phyloP scores from a whole-genome alignment of 306 rosid species.

The Vigna radiata region DNA sequence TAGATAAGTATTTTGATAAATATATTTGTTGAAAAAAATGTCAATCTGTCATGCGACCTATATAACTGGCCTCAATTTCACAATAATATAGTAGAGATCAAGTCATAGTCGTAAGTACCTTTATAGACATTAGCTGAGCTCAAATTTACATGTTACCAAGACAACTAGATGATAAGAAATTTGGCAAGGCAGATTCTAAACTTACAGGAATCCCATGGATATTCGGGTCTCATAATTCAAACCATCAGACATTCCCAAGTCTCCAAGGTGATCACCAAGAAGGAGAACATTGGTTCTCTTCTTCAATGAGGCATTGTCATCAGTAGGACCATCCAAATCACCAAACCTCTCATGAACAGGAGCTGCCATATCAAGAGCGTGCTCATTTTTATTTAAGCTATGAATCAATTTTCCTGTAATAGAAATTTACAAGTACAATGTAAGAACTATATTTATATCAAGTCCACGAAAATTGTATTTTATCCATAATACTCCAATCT shows the following conservation, averaged over 20 bases:
- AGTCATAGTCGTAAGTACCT: conserved; percentile 12
- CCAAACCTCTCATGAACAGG: conserved; percentile 83
- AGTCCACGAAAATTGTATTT: neutral
- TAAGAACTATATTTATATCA: conserved; percentile 18
- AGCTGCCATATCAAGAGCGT: conserved; percentile 92
- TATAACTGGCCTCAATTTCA: conserved; percentile 5
- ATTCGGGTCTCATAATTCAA: conserved; percentile 80
- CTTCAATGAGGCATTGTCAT: conserved; percentile 68
- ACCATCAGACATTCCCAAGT: conserved; percentile 95
- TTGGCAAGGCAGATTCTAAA: conserved; percentile 38
- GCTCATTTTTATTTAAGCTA: conserved; percentile 92
- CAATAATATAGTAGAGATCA: conserved; percentile 17
- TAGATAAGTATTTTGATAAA: neutral
- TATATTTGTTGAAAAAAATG: neutral
- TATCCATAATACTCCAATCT: conserved; percentile 23
- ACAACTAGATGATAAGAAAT: conserved; percentile 9
- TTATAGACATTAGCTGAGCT: conserved; percentile 5
- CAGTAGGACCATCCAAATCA: conserved; percentile 53
- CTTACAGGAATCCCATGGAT: conserved; percentile 91
- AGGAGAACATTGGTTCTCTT: conserved; percentile 87
- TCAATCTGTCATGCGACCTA: neutral
- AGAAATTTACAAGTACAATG: conserved; percentile 32
- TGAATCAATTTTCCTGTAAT: conserved; percentile 87
- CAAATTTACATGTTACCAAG: neutral
- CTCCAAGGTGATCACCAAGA: conserved; percentile 93